A percentile compares a stretch with the other conserved stretches of the same genome.
Conservation (phyloP, 768 basidiomycete genomes). For the Auriscalpium orientale region DNA sequence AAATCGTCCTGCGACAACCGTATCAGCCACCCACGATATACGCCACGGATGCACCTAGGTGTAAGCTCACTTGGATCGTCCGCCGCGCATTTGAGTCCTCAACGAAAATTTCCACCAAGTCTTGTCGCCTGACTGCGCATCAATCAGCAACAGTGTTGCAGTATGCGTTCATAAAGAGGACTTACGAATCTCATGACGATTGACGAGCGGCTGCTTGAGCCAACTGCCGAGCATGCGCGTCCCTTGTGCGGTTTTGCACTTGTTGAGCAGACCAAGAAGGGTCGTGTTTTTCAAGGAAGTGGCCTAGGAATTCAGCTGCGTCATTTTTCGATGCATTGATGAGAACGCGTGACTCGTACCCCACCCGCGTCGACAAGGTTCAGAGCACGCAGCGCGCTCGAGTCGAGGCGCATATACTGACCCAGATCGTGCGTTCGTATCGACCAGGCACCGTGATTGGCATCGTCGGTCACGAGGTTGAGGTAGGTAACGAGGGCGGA, state of each 20-base stretch:
- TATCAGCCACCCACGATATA: neutral
- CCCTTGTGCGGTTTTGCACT: conserved; percentile 95
- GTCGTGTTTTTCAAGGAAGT: conserved; percentile 75
- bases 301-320: conserved; percentile 27
- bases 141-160: neutral
- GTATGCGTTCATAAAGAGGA: neutral
- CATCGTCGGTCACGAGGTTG: conserved; percentile 64
- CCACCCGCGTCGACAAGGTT: conserved; percentile 63
- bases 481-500: conserved; percentile 81
- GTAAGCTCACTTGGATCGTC: conserved; percentile 54
- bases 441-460: conserved; percentile 74
- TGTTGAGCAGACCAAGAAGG: conserved; percentile 83
- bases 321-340: neutral
- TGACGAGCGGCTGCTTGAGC: conserved; percentile 94
- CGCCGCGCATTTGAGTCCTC: conserved; percentile 68
- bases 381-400: conserved; percentile 86
- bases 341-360: conserved; percentile 23
- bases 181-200: conserved; percentile 87
- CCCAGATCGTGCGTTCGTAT: conserved; percentile 84
- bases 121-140: conserved; percentile 68
- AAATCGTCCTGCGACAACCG: conserved; percentile 60
- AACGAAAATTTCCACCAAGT: conserved; percentile 80
- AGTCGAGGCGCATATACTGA: conserved; percentile 94
- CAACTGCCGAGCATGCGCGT: conserved; percentile 80
- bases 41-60: neutral